Evolutionary conservation across 768 basidiomycete genomes (phyloP).

Genomic region (Suillus lakei): DNA sequence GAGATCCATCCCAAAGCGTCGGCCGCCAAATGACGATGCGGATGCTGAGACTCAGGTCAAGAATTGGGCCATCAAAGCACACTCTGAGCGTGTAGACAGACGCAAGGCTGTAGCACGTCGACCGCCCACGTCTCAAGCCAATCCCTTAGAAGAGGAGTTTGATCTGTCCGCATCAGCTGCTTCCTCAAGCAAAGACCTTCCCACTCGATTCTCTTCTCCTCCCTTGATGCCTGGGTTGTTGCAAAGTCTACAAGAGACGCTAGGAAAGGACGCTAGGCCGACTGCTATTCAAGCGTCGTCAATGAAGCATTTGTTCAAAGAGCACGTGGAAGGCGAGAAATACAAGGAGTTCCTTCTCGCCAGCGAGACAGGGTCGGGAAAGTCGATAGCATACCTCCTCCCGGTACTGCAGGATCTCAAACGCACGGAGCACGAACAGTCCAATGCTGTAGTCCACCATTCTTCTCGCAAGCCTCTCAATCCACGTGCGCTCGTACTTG

Average conservation of each 20-base stretch:
- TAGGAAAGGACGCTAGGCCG: constrained; percentile 62
- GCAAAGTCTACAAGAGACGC: constrained; percentile 55
- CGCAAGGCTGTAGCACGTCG: constrained; percentile 10
- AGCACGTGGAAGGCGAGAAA: constrained; percentile 16
- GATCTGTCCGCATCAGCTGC: constrained; percentile 34
- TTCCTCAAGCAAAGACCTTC: constrained; percentile 33
- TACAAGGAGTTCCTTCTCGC: constrained; percentile 68
- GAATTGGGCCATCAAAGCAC: constrained; percentile 15
- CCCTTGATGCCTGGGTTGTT: constrained; percentile 71
- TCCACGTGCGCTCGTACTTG: constrained; percentile 81
- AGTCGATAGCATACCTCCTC: constrained; percentile 88
- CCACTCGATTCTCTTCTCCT: constrained; percentile 62
- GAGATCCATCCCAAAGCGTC: background rate
- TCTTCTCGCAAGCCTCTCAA: constrained; percentile 43
- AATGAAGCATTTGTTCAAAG: constrained; percentile 62
- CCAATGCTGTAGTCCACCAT: constrained; percentile 10
- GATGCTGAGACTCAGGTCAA: constrained; percentile 9
- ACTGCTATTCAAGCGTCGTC: constrained; percentile 83
- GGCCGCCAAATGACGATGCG: background rate
- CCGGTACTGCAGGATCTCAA: constrained; percentile 85
- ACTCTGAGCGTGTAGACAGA: constrained; percentile 16
- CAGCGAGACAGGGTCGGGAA: constrained; percentile 90
- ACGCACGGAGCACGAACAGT: constrained; percentile 49
- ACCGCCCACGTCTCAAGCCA: constrained; percentile 13
- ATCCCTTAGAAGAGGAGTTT: constrained; percentile 41